These are phyloP conservation scores for Melanomma pulvis-pyrius DNA, from an alignment of 495 filamentous ascomycete species.

Conservation along the genomic window DNA sequence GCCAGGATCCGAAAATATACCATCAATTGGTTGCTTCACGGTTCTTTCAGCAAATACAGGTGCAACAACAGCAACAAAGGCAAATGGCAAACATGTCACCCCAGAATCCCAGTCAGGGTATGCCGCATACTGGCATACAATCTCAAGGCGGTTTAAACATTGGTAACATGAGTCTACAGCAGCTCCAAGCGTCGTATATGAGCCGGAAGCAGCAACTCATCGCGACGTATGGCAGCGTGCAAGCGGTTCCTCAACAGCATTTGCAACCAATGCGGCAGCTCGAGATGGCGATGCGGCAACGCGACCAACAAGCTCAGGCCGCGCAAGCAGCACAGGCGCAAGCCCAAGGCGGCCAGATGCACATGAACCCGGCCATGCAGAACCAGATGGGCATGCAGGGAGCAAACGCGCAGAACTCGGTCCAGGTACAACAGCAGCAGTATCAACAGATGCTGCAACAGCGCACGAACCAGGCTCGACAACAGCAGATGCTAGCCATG, in stretches of 20 bases:
- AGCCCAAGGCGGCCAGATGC: constrained; percentile 16
- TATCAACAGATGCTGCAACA: constrained; percentile 11
- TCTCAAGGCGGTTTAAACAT: neutral
- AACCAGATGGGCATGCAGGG: constrained; percentile 11
- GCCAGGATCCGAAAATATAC: constrained; percentile 27
- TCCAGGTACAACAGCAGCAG: constrained; percentile 29
- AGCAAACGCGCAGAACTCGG: constrained; percentile 9
- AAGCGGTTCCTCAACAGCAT: constrained; percentile 2
- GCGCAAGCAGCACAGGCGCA: constrained; percentile 3
- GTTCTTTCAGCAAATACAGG: constrained; percentile 12
- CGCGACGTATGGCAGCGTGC: neutral
- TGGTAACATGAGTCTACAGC: constrained; percentile 13
- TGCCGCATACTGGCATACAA: constrained; percentile 1
- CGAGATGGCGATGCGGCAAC: constrained; percentile 7
- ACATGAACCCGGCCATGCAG: constrained; percentile 14
- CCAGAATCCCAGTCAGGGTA: constrained; percentile 13
- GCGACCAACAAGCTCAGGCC: neutral
- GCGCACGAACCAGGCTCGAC: constrained; percentile 21
- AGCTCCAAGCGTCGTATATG: constrained; percentile 2
- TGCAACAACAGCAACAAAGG: constrained; percentile 20
- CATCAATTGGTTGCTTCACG: constrained; percentile 11
- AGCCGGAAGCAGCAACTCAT: constrained; percentile 10
- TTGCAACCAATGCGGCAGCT: constrained; percentile 18
- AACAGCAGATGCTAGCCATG: constrained; percentile 21
- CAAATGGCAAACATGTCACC: constrained; percentile 23